These are phyloP conservation scores for Suillus cothurnatus DNA, from an alignment of 768 basidiomycete genomes.

Conservation along the genomic window DNA sequence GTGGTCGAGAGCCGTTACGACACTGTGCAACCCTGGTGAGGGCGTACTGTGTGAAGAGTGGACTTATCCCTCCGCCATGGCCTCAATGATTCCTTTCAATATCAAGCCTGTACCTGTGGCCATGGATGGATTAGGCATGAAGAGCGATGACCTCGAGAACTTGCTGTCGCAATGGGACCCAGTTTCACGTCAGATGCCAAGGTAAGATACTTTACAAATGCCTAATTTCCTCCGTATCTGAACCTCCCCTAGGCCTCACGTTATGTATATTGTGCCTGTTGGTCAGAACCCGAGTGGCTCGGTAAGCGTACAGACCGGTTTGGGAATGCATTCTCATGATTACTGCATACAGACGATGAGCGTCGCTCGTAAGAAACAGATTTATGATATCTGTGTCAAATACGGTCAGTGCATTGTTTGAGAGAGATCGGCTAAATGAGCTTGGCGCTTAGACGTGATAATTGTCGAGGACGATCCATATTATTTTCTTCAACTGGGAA, in stretches of 20 bases:
- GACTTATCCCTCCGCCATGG: constrained; percentile 68
- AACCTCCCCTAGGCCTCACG: constrained; percentile 53
- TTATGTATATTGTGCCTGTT: constrained; percentile 77
- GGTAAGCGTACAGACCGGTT: constrained; percentile 38
- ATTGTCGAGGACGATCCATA: constrained; percentile 88
- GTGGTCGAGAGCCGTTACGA: constrained; percentile 58
- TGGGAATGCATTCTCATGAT: not conserved
- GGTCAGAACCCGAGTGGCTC: constrained; percentile 85
- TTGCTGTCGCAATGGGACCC: constrained; percentile 71
- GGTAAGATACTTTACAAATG: constrained; percentile 39
- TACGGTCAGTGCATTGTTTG: constrained; percentile 49
- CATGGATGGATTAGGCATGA: constrained; percentile 74
- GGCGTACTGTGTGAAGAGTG: constrained; percentile 64
- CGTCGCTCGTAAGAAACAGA: constrained; percentile 65
- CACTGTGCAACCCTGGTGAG: constrained; percentile 70
- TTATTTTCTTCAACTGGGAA: constrained; percentile 68
- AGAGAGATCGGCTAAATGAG: not conserved
- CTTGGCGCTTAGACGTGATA: constrained; percentile 53
- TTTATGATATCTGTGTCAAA: constrained; percentile 83
- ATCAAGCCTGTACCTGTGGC: constrained; percentile 55
- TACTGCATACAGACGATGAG: constrained; percentile 55
- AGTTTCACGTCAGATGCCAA: constrained; percentile 50
- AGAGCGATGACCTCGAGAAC: constrained; percentile 58
- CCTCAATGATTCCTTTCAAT: constrained; percentile 35
- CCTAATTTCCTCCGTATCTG: not conserved